A percentile compares a stretch with the other conserved stretches of the same genome.
phyloP scores from a whole-genome alignment of 345 rosid genomes.

The Mallotus nudiflorus region DNA sequence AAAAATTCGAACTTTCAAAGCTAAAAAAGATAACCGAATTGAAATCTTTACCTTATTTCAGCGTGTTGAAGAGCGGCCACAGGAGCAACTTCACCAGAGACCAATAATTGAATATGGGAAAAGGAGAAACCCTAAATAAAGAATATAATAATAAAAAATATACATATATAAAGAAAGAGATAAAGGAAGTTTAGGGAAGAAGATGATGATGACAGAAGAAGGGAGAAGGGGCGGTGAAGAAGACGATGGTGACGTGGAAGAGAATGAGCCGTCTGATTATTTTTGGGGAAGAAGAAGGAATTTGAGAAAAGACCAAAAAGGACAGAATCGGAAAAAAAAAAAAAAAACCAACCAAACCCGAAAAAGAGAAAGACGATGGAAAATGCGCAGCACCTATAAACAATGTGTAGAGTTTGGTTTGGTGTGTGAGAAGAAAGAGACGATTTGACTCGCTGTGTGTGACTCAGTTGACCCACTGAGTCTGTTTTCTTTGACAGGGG shows the following conservation, averaged over 20 bases:
- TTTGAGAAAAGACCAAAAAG: slow-evolving; percentile 67
- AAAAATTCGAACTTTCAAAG: background rate
- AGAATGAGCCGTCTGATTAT: slow-evolving; percentile 56
- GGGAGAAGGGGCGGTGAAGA: slow-evolving; percentile 45
- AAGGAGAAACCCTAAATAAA: slow-evolving; percentile 53
- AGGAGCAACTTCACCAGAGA: slow-evolving; percentile 13
- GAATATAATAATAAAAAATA: background rate
- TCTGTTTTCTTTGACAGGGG: no score
- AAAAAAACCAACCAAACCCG: no score
- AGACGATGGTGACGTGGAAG: slow-evolving; percentile 87
- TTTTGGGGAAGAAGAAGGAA: slow-evolving; percentile 15
- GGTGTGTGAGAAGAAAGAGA: slow-evolving; percentile 18
- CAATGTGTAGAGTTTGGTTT: slow-evolving; percentile 23
- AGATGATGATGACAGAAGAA: slow-evolving; percentile 23
- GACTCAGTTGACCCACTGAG: slow-evolving; percentile 12
- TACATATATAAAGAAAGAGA: background rate
- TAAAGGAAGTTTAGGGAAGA: background rate
- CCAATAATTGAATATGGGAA: background rate
- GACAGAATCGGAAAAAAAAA: slow-evolving; percentile 24
- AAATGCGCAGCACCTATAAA: slow-evolving; percentile 12
- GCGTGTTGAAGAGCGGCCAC: slow-evolving; percentile 14
- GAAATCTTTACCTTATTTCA: slow-evolving; percentile 34
- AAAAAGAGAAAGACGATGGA: no score
- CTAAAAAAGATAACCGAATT: background rate
- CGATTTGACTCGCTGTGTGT: slow-evolving; percentile 19